A percentile compares a stretch with the other conserved stretches of the same genome.
Evolutionary conservation across 2,329 filamentous ascomycete genomes (phyloP).

Genomic region (Hypoxylon sp.): DNA sequence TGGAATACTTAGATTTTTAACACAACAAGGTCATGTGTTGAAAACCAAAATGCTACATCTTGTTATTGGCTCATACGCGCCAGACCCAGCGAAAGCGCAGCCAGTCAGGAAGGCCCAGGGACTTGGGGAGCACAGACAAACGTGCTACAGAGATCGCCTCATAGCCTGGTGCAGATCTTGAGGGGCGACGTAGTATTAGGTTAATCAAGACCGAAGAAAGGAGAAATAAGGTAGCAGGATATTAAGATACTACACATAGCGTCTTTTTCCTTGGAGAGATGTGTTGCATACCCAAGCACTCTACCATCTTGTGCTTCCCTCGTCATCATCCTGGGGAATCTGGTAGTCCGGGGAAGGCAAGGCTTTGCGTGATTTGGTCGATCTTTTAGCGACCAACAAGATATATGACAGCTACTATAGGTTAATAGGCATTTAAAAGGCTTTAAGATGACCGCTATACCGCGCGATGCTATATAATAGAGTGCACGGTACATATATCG

Average conservation of each 20-base stretch:
- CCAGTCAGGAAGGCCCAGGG: slow-evolving; percentile 3
- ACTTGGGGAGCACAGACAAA: slow-evolving; percentile 24
- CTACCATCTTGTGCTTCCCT: slow-evolving; percentile 22
- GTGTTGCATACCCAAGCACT: slow-evolving; percentile 27
- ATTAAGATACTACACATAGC: slow-evolving; percentile 29
- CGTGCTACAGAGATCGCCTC: slow-evolving; percentile 44
- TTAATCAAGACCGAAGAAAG: slow-evolving; percentile 25
- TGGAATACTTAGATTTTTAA: slow-evolving; percentile 6
- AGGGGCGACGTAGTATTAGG: slow-evolving; percentile 34
- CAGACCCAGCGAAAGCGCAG: slow-evolving; percentile 4
- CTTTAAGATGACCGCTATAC: slow-evolving; percentile 15
- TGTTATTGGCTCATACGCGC: slow-evolving; percentile 5
- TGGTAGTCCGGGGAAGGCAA: slow-evolving; percentile 37
- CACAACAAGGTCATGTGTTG: slow-evolving; percentile 15
- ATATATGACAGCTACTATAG: slow-evolving; percentile 35
- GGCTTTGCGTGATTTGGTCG: slow-evolving; percentile 40
- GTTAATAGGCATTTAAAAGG: slow-evolving; percentile 32
- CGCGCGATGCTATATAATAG: slow-evolving; percentile 9
- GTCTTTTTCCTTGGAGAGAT: slow-evolving; percentile 6
- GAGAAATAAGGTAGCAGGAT: slow-evolving; percentile 32
- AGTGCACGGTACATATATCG: slow-evolving; percentile 3
- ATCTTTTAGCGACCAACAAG: slow-evolving; percentile 25
- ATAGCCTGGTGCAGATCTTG: slow-evolving; percentile 43
- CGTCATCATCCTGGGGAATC: slow-evolving; percentile 15
- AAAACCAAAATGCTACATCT: slow-evolving; percentile 10